A percentile compares a stretch with the other conserved stretches of the same genome.
Conservation (phyloP, 2,329 filamentous ascomycete species). For the Calonectria hawksworthii region DNA sequence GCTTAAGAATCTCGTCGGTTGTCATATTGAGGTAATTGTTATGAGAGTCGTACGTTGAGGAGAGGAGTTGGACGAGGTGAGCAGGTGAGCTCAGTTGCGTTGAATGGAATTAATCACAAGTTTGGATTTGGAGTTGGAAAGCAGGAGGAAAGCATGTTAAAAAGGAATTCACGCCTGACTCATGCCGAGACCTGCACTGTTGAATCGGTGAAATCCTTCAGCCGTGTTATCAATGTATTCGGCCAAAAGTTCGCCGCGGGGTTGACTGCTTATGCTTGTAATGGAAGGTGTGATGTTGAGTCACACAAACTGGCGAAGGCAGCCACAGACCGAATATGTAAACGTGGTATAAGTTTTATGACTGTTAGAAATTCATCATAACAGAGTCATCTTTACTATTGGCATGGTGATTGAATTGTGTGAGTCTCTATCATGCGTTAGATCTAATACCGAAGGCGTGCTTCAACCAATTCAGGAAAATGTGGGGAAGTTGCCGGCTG, state of each 20-base stretch:
- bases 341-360: neutral
- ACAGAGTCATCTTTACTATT: neutral
- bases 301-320: neutral
- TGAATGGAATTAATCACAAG: neutral
- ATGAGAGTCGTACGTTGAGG: neutral
- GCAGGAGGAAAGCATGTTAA: neutral
- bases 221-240: neutral
- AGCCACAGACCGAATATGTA: neutral
- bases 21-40: slow-evolving; percentile 29
- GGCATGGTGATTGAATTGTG: neutral
- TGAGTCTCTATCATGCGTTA: neutral
- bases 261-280: neutral
- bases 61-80: neutral
- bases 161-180: neutral
- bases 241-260: neutral
- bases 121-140: neutral
- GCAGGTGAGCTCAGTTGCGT: neutral
- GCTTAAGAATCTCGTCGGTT: slow-evolving; percentile 31
- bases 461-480: neutral
- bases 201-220: neutral
- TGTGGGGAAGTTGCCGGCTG: neutral
- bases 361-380: neutral
- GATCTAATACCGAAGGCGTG: neutral
- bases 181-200: neutral
- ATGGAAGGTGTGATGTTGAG: neutral